phyloP scores from a whole-genome alignment of 2,329 filamentous ascomycete genomes.

The Colletotrichum godetiae region DNA sequence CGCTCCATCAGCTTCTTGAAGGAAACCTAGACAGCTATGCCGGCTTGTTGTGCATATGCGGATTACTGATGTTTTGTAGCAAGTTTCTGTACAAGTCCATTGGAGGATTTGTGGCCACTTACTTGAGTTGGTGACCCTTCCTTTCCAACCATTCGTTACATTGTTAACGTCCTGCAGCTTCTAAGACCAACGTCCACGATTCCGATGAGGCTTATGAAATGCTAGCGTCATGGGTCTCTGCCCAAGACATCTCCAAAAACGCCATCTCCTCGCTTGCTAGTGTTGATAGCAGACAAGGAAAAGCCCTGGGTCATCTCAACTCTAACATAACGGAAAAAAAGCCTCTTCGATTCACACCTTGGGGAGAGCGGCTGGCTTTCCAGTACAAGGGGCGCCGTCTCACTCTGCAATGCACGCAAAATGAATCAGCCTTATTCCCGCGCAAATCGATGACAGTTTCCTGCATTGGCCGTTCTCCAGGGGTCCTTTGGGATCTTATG shows the following conservation, averaged over 20 bases:
- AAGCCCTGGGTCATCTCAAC: background rate
- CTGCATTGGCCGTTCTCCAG: slow-evolving; percentile 39
- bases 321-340: background rate
- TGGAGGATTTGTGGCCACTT: slow-evolving; percentile 29
- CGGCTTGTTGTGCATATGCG: slow-evolving; percentile 39
- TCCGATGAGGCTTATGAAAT: background rate
- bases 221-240: background rate
- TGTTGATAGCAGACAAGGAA: background rate
- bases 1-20: slow-evolving; percentile 9
- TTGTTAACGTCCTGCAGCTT: background rate
- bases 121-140: slow-evolving; percentile 1
- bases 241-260: background rate
- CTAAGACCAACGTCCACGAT: background rate
- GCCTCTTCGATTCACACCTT: background rate
- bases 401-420: background rate
- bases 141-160: background rate
- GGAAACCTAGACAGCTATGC: slow-evolving; percentile 3
- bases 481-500: slow-evolving; percentile 43
- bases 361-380: background rate
- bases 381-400: background rate
- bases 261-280: background rate
- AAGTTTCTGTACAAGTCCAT: slow-evolving; percentile 45
- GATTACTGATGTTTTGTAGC: slow-evolving; percentile 33
- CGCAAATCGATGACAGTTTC: slow-evolving; percentile 32
- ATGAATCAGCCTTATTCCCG: background rate